phyloP scores from a whole-genome alignment of 2,329 filamentous ascomycete species.

The Lasiodiplodia sp. region DNA sequence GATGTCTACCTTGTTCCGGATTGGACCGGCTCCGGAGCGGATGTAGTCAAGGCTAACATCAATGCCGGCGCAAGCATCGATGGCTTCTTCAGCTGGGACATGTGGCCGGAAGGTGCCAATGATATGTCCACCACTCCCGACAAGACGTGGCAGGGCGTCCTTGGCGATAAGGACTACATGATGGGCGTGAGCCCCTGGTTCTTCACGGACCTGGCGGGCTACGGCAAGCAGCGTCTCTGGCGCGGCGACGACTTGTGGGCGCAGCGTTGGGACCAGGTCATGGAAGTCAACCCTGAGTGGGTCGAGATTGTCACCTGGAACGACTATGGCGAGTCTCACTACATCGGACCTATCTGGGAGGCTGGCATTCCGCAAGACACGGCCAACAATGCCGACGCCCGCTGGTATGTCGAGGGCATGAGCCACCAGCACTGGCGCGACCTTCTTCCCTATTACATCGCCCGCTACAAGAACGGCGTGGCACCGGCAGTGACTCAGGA shows the following conservation, averaged over 20 bases:
- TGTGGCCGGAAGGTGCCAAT: constrained; percentile 58
- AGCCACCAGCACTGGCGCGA: constrained; percentile 61
- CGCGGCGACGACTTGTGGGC: constrained; percentile 68
- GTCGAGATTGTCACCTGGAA: constrained; percentile 67
- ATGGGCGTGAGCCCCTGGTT: constrained; percentile 60
- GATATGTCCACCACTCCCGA: constrained; percentile 58
- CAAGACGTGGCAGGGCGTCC: constrained; percentile 46
- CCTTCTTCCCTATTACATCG: constrained; percentile 59
- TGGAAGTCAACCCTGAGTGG: constrained; percentile 51
- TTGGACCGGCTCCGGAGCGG: constrained; percentile 53
- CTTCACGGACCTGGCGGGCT: constrained; percentile 63
- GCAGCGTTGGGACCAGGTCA: constrained; percentile 46
- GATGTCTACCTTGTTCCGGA: constrained; percentile 49
- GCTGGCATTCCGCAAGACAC: constrained; percentile 57
- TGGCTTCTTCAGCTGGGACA: constrained; percentile 58
- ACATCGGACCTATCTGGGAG: constrained; percentile 56
- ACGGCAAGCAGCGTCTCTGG: constrained; percentile 69
- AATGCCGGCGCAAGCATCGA: constrained; percentile 47
- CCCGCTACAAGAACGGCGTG: constrained; percentile 56
- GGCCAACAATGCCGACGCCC: constrained; percentile 52
- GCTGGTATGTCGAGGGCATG: constrained; percentile 56
- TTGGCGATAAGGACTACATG: constrained; percentile 52
- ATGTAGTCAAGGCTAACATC: constrained; percentile 46
- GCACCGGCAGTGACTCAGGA: constrained; percentile 39
- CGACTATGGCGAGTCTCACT: constrained; percentile 66